Conservation (phyloP, 768 basidiomycete species). For the Mycena amicta region DNA sequence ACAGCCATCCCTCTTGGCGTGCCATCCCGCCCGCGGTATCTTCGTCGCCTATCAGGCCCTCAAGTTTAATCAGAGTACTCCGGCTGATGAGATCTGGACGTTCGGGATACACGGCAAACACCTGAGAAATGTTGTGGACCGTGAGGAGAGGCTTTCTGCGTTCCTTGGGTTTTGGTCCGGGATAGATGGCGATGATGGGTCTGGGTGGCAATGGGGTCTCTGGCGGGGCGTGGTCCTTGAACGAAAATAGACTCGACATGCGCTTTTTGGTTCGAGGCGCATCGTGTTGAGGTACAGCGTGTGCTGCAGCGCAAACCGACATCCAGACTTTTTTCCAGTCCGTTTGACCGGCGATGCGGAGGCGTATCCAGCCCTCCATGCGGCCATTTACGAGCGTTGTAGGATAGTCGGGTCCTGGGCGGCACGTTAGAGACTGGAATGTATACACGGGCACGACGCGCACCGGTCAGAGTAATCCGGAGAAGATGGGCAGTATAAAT, state of each 20-base stretch:
- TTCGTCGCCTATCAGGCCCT: slow-evolving; percentile 82
- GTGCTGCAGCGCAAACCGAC: slow-evolving; percentile 59
- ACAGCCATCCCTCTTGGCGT: slow-evolving; percentile 78
- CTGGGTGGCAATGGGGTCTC: slow-evolving; percentile 32
- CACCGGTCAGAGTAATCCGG: slow-evolving; percentile 64
- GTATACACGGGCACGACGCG: slow-evolving; percentile 17
- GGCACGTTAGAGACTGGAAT: slow-evolving; percentile 4
- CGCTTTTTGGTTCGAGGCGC: slow-evolving; percentile 50
- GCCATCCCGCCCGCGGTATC: slow-evolving; percentile 66
- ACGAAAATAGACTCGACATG: slow-evolving; percentile 69
- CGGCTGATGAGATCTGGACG: slow-evolving; percentile 87
- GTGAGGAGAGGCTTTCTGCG: slow-evolving; percentile 73
- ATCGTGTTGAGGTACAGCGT: slow-evolving; percentile 24
- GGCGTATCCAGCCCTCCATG: slow-evolving; percentile 90
- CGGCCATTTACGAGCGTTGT: slow-evolving; percentile 69
- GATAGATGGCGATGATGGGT: slow-evolving; percentile 57
- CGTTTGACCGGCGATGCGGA: slow-evolving; percentile 93
- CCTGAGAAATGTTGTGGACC: slow-evolving; percentile 72
- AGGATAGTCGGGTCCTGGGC: slow-evolving; percentile 51
- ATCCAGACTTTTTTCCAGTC: slow-evolving; percentile 96
- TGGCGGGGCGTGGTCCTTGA: slow-evolving; percentile 39
- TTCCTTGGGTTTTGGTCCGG: slow-evolving; percentile 70
- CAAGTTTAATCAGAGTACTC: slow-evolving; percentile 90
- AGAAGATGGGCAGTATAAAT: slow-evolving; percentile 96
- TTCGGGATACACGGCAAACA: slow-evolving; percentile 95